A percentile compares a stretch with the other conserved stretches of the same genome.
These are phyloP conservation scores for Nakazawaea ishiwadae DNA, from an alignment of 805 yeast genomes.

Conservation along the genomic window DNA sequence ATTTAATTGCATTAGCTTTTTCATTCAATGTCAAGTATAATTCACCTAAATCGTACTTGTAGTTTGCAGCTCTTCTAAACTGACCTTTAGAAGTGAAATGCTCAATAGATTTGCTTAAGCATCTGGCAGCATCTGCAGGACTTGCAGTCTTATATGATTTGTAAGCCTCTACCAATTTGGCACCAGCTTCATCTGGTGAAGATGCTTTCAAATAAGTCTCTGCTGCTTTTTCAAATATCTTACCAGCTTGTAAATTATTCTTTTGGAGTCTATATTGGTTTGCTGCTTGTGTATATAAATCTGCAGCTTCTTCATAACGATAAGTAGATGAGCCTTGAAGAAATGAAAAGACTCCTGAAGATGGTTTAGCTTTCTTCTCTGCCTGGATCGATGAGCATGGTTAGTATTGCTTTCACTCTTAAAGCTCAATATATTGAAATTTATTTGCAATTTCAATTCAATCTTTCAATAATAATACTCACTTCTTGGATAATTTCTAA, in stretches of 20 bases:
- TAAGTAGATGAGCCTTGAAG: conserved; percentile 60
- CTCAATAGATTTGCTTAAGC: conserved; percentile 71
- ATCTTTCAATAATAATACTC: too few relatives aligned
- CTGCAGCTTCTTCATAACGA: conserved; percentile 88
- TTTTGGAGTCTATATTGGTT: conserved; percentile 76
- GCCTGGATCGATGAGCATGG: too few relatives aligned
- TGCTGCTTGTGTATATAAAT: conserved; percentile 89
- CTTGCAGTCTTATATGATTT: conserved; percentile 75
- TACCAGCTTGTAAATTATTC: conserved; percentile 72
- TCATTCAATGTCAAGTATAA: conserved; percentile 65
- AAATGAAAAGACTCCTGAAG: conserved; percentile 65
- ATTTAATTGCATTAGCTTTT: conserved; percentile 69
- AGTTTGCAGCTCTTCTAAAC: conserved; percentile 94
- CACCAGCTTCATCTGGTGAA: conserved; percentile 87
- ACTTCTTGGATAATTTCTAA: conserved; percentile 9
- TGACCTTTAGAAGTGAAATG: conserved; percentile 88
- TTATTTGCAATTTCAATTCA: too few relatives aligned
- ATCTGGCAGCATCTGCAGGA: conserved; percentile 72
- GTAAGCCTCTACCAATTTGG: conserved; percentile 83
- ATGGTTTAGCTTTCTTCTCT: conserved; percentile 62
- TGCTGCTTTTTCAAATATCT: conserved; percentile 83
- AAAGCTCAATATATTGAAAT: too few relatives aligned
- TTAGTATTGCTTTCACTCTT: too few relatives aligned
- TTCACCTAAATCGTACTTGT: conserved; percentile 85
- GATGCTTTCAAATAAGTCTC: conserved; percentile 69